Percentiles rank a stretch among this genome's conserved stretches.
Evolutionary conservation across 2,329 filamentous ascomycete species (phyloP).

Genomic region (Aureobasidium leucospermi): DNA sequence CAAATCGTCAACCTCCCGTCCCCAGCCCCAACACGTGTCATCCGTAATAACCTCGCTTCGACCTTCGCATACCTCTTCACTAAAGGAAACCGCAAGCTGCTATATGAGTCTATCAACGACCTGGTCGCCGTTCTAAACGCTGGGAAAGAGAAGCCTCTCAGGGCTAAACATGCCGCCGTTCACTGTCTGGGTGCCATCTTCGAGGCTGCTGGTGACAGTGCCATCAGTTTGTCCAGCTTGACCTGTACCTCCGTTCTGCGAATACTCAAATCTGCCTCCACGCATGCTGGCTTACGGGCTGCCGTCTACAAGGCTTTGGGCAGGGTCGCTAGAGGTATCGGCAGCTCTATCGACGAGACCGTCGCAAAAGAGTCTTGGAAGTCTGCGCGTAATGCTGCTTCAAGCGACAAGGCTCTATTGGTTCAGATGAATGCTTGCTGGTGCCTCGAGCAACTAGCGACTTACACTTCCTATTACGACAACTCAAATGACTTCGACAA

Average conservation of each 20-base stretch:
- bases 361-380: constrained; percentile 92
- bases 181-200: constrained; percentile 84
- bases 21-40: constrained; percentile 77
- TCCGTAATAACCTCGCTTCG: constrained; percentile 80
- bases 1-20: constrained; percentile 79
- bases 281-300: constrained; percentile 73
- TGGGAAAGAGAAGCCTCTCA: constrained; percentile 74
- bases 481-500: constrained; percentile 88
- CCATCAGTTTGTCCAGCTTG: constrained; percentile 72
- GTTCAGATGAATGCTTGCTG: constrained; percentile 73
- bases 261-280: constrained; percentile 69
- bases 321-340: constrained; percentile 70
- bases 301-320: constrained; percentile 68
- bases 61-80: constrained; percentile 77
- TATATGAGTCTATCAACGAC: constrained; percentile 94
- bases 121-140: constrained; percentile 64
- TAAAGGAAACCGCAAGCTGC: constrained; percentile 79
- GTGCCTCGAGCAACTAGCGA: constrained; percentile 67
- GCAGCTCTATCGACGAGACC: constrained; percentile 70
- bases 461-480: constrained; percentile 72
- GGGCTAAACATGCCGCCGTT: constrained; percentile 78
- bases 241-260: constrained; percentile 67
- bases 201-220: constrained; percentile 87
- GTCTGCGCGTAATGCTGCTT: constrained; percentile 68
- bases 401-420: constrained; percentile 72